Base-by-base conservation (phyloP, 2,329 filamentous ascomycete genomes). In the Bipolaris oryzae region DNA sequence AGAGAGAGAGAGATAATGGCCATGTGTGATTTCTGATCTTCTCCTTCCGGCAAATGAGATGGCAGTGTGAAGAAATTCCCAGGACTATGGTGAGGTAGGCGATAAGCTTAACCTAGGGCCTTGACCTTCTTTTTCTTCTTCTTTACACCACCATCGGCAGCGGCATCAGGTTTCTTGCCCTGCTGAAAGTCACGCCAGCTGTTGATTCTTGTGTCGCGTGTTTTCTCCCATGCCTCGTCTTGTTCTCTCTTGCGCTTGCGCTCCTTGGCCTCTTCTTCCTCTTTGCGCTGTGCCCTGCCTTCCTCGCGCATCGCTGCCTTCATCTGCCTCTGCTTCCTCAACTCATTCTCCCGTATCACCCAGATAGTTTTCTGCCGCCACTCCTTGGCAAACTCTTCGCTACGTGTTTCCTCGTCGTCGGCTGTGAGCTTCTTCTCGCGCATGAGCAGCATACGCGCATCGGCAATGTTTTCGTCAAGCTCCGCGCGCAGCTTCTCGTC, bases 241-340 rank as follows among this genome's bases (percentile, higher is more conserved):
- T 95, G 91, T 73, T 98, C 92, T 58, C 95, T 84, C 85, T 82
- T 82, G 55, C 80, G 65, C 75, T 82, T 82, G 54, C 79, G 69
- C 68, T 80, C 80, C 34, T 94, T 92, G 9, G 90, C 60, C 79
- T 97, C 94, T 67, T 92, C 90, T 20, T 99, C 95, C 69, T 88
- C 88, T 74, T 89, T 90, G 73, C 87, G 86, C 83, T 96, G 88
- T 80, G 95, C 89, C 52, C 95, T 84, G 6, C 95, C 95, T 77
- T 99, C 94, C 77, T 99, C 95, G 78, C 96, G 92, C 88, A 99
- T 89, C 81, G 95, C 90, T 38, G 91, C 95, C 80, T 96, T 96
- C 75, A 94, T 77, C 82, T 96, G 93, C 64, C 92, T 85, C 58
- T 91, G 84, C 52, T 92, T 84, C 50, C 95, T 85, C 70, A 92